phyloP scores from a whole-genome alignment of 202 grass and related monocot species.

The Bolboschoenoplectus hybrid region DNA sequence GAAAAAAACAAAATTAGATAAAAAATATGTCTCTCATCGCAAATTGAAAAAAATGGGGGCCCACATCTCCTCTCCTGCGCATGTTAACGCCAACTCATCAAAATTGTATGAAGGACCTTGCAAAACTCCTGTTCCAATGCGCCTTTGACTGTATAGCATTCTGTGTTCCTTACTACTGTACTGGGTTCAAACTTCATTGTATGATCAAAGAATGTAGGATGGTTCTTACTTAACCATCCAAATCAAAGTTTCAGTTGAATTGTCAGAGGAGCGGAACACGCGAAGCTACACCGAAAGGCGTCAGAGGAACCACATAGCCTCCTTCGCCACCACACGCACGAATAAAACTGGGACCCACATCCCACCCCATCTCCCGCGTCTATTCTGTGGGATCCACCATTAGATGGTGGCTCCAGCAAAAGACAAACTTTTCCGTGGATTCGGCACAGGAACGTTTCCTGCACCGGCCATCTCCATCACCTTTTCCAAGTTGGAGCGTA shows the following conservation, averaged over 20 bases:
- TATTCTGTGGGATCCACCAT: neutral
- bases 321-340: neutral
- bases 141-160: neutral
- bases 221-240: neutral
- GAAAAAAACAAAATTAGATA: neutral
- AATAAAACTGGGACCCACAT: neutral
- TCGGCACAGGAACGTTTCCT: slow-evolving; percentile 5
- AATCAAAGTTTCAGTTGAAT: neutral
- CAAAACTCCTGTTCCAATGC: neutral
- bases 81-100: neutral
- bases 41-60: neutral
- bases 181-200: neutral
- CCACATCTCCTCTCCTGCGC: neutral
- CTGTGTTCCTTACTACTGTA: neutral
- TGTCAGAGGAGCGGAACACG: neutral
- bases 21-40: neutral
- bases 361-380: neutral
- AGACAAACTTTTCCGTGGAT: neutral
- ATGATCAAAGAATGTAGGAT: neutral
- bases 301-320: neutral
- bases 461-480: neutral
- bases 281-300: neutral
- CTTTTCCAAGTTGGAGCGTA: slow-evolving; percentile 25
- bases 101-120: neutral
- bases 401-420: slow-evolving; percentile 22